Evolutionary conservation across 2,329 filamentous ascomycete genomes (phyloP), one percentile per base, ranked within the genome.

Genomic region (Ophiostoma ulmi): DNA sequence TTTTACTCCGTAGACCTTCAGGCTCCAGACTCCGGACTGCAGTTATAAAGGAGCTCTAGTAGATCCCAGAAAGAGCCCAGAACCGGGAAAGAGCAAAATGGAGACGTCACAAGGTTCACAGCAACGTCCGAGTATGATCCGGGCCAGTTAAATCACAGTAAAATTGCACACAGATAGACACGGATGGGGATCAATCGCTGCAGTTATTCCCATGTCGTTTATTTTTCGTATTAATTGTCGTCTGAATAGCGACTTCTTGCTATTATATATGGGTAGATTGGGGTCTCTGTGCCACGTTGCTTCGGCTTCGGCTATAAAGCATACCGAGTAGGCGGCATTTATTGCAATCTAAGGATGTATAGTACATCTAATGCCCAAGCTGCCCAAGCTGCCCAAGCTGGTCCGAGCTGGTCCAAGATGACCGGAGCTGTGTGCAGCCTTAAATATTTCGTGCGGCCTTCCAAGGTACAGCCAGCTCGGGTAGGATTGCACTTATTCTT

Each of bases 281-380:
- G 17, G 58, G 26, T 7, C 1, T 26, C 58, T 35, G 58, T 26
- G 20, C n/a, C 63, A 64, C 61, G 35, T 39, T 65, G 36, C 20
- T 39, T 65, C 63, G 63, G 63, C 63, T 65, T 65, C 63, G n/a
- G 35, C 63, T 22, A 39, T 41, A 39, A 65, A 65, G 36, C 63
- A 65, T 39, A 36, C 63, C 63, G 63, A 65, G 63, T 2, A 14
- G 26, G n/a, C 17, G 17, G 7, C n/a, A 39, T 11, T 13, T 17
- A 8, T 41, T 41, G n/a, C 22, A 17, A 52, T 6, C 38, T 13
- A 39, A 39, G 38, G 11, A 39, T 10, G 44, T 48, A n/a, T 5
- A 48, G 17, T 20, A 6, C 8, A n/a, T 48, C 41, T 17, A 20
- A 20, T 48, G 44, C 5, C 44, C 17, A 48, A n/a, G 44, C 44